These are phyloP conservation scores for Colletotrichum sp. DNA, from an alignment of 2,329 filamentous ascomycete genomes.

Conservation along the genomic window DNA sequence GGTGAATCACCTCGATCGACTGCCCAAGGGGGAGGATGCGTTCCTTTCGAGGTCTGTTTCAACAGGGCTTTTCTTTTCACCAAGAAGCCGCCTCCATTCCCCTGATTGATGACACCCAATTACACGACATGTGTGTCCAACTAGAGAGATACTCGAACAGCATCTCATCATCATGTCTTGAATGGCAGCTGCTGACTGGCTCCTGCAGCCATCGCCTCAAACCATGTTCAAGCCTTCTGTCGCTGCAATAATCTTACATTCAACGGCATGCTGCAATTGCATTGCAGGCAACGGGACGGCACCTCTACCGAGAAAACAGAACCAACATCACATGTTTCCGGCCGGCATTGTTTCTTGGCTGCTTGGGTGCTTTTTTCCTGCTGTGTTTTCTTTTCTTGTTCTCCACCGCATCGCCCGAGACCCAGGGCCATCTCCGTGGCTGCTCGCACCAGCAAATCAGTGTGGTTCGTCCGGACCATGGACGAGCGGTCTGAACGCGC, in stretches of 20 bases:
- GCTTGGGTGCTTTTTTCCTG: not conserved
- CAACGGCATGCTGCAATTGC: not conserved
- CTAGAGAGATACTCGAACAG: not conserved
- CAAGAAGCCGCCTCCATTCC: not conserved
- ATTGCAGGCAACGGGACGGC: not conserved
- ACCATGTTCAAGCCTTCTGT: not conserved
- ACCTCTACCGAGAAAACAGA: not conserved
- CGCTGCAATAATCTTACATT: not conserved
- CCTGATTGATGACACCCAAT: not conserved
- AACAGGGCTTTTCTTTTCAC: not conserved
- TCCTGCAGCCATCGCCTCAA: not conserved
- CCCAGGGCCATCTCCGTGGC: not conserved
- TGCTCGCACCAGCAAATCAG: not conserved
- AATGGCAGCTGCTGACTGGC: not conserved
- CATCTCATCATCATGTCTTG: not conserved
- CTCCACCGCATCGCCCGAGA: not conserved
- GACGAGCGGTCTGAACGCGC: constrained; percentile 1
- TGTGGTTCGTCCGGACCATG: constrained; percentile 2
- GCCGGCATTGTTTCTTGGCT: not conserved
- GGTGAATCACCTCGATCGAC: not conserved
- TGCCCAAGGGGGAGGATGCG: not conserved
- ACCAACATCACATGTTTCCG: not conserved
- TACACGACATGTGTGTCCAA: not conserved
- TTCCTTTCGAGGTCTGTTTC: not conserved
- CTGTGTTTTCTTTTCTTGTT: not conserved